phyloP scores from a whole-genome alignment of 2,329 filamentous ascomycete genomes.

The Diaporthe ampelina region DNA sequence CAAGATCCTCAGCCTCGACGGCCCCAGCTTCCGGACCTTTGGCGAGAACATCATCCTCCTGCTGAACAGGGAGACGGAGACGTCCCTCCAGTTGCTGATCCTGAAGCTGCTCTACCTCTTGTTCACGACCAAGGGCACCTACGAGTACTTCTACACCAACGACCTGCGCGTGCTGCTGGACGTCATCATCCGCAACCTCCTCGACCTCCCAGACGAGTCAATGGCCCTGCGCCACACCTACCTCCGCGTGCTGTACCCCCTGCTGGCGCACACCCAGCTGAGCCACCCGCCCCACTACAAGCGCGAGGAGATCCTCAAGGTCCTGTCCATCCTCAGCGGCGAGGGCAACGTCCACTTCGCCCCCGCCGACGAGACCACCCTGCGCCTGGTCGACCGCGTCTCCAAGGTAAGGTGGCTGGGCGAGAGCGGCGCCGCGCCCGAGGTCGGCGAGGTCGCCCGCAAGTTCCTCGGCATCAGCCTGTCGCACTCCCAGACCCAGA shows the following conservation, averaged over 20 bases:
- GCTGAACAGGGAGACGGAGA: slow-evolving; percentile 94
- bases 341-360: slow-evolving; percentile 81
- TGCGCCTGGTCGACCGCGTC: slow-evolving; percentile 83
- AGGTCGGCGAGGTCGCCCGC: slow-evolving; percentile 62
- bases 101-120: slow-evolving; percentile 95
- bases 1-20: slow-evolving; percentile 87
- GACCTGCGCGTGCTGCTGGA: slow-evolving; percentile 94
- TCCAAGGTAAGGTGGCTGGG: slow-evolving; percentile 78
- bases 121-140: slow-evolving; percentile 91
- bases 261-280: slow-evolving; percentile 92
- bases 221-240: slow-evolving; percentile 89
- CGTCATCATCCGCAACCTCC: slow-evolving; percentile 95
- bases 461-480: slow-evolving; percentile 81
- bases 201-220: slow-evolving; percentile 91
- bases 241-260: slow-evolving; percentile 89
- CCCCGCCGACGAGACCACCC: slow-evolving; percentile 83
- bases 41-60: slow-evolving; percentile 97
- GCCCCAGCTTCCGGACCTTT: slow-evolving; percentile 89
- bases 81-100: slow-evolving; percentile 94
- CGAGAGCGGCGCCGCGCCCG: slow-evolving; percentile 47
- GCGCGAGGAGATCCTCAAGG: slow-evolving; percentile 82
- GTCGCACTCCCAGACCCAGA: slow-evolving; percentile 74
- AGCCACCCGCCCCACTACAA: slow-evolving; percentile 92
- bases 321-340: slow-evolving; percentile 80
- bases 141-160: slow-evolving; percentile 99